Evolutionary conservation across 2,329 filamentous ascomycete species (phyloP).

Genomic region (Aspergillus terreus): DNA sequence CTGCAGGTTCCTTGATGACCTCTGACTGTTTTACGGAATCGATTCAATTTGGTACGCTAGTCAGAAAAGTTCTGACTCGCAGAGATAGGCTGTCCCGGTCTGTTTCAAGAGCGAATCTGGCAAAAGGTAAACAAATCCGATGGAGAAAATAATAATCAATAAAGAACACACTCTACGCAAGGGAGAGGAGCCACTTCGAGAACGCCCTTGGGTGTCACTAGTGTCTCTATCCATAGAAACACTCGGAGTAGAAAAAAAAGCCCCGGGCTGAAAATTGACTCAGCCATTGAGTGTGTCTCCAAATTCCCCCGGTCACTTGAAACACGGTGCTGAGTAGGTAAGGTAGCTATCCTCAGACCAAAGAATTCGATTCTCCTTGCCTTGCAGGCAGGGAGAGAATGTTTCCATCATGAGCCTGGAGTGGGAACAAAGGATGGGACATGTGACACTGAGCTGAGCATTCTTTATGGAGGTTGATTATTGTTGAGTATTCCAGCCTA

Average conservation of each 20-base stretch:
- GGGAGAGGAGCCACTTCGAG: too few relatives aligned
- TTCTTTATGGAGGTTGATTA: neutral
- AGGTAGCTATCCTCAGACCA: neutral
- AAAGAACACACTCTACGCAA: too few relatives aligned
- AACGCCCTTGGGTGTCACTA: too few relatives aligned
- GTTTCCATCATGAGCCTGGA: neutral
- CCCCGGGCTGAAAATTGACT: too few relatives aligned
- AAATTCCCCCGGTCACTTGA: neutral
- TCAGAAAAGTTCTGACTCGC: neutral
- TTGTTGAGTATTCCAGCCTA: neutral
- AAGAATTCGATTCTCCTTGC: neutral
- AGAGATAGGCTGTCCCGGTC: neutral
- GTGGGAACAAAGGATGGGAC: neutral
- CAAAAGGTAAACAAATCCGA: too few relatives aligned
- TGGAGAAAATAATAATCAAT: too few relatives aligned
- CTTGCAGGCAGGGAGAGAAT: neutral
- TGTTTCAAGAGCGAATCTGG: too few relatives aligned
- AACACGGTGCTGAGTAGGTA: neutral
- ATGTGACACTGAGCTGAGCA: neutral
- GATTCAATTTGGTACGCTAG: too few relatives aligned
- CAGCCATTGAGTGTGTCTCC: neutral
- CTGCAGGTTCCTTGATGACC: neutral
- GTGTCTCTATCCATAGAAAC: neutral
- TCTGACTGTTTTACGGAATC: neutral
- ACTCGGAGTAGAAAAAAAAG: neutral